Evolutionary conservation across 2,329 filamentous ascomycete species (phyloP).

Genomic region (Pseudogymnoascus verrucosus): DNA sequence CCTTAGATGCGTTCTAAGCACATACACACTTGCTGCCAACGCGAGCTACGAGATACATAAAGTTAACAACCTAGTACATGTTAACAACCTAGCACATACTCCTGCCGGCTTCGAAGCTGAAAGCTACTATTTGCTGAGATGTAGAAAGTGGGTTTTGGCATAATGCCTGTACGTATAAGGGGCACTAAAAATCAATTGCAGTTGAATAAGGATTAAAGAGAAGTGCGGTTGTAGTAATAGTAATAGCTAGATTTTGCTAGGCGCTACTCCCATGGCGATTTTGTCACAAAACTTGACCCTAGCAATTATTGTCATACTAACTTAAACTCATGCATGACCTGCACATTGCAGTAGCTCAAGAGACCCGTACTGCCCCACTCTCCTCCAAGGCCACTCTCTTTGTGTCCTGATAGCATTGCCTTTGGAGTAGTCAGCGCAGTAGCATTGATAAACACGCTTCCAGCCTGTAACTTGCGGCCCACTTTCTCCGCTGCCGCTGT

Average conservation of each 20-base stretch:
- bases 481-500: constrained; percentile 42
- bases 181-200: too few species aligned
- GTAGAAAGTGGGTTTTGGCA: too few species aligned
- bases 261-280: not conserved
- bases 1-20: not conserved
- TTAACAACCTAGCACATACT: too few species aligned
- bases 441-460: constrained; percentile 54
- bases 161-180: too few species aligned
- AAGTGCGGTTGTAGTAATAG: too few species aligned
- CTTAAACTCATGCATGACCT: constrained; percentile 19
- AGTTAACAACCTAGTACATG: too few species aligned
- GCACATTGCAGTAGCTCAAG: constrained; percentile 22
- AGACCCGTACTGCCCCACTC: constrained; percentile 27
- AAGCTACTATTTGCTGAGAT: too few species aligned
- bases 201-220: too few species aligned
- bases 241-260: not conserved
- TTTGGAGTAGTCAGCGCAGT: constrained; percentile 38
- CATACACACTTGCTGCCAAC: not conserved
- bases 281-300: not conserved
- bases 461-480: constrained; percentile 46
- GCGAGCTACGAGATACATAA: too few species aligned
- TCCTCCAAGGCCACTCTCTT: constrained; percentile 29
- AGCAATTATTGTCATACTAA: not conserved
- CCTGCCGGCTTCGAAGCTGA: too few species aligned
- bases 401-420: constrained; percentile 30